Percentiles rank a stretch among this genome's conserved stretches.
phyloP scores from a whole-genome alignment of 345 rosid genomes.

The Moricandia arvensis region DNA sequence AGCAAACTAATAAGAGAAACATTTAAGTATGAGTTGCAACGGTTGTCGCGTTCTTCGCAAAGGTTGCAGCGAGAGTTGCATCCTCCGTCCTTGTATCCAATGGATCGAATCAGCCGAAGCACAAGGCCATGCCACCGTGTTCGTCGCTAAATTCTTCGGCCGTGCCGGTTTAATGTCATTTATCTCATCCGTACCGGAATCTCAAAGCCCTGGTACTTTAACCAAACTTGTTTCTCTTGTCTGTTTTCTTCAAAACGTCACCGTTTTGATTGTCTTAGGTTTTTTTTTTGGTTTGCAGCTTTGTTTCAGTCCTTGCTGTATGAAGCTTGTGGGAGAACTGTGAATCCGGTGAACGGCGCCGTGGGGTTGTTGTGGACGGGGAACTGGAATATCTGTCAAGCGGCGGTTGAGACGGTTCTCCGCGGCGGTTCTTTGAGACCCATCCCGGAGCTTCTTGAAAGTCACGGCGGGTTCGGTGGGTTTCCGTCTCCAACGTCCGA shows the following conservation, averaged over 20 bases:
- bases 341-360: conserved; percentile 70
- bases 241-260: neutral
- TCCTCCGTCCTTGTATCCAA: conserved; percentile 65
- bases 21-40: conserved; percentile 66
- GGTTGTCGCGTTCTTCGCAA: conserved; percentile 84
- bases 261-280: neutral
- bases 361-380: conserved; percentile 70
- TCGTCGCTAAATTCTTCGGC: conserved; percentile 88
- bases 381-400: conserved; percentile 61
- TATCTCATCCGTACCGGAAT: conserved; percentile 61
- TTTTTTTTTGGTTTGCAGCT: conserved; percentile 37
- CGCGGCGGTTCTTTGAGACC: conserved; percentile 55
- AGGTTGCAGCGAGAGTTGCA: conserved; percentile 77
- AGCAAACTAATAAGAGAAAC: conserved; percentile 8
- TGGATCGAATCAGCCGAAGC: conserved; percentile 61
- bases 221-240: neutral
- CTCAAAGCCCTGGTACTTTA: conserved; percentile 56
- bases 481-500: conserved; percentile 47
- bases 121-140: conserved; percentile 85
- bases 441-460: conserved; percentile 34
- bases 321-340: conserved; percentile 67
- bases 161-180: conserved; percentile 85
- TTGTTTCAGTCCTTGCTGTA: conserved; percentile 64
- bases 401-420: conserved; percentile 62
- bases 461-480: conserved; percentile 2